phyloP scores from a whole-genome alignment of 1,139 yeast species.

The Lodderomyces metapsilosis region DNA sequence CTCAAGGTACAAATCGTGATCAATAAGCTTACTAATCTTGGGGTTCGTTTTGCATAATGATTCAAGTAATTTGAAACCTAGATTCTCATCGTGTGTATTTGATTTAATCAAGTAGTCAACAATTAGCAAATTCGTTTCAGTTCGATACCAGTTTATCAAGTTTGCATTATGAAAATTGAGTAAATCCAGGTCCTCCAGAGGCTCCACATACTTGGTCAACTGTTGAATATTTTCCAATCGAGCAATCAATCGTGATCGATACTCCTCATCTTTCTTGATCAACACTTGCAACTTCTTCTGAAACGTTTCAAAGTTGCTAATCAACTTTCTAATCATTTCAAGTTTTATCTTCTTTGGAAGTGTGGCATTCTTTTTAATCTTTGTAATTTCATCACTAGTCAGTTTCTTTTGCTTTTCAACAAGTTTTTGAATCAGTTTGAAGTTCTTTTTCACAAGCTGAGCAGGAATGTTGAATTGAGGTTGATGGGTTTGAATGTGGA shows the following conservation, averaged over 20 bases:
- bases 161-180: conserved; percentile 38
- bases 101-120: conserved; percentile 58
- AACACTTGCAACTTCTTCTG: conserved; percentile 42
- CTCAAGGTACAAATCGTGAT: conserved; percentile 53
- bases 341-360: conserved; percentile 25
- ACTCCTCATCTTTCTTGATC: conserved; percentile 50
- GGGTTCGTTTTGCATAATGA: conserved; percentile 32
- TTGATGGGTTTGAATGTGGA: conserved; percentile 44
- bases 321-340: conserved; percentile 35
- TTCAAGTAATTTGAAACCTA: conserved; percentile 44
- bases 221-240: conserved; percentile 44
- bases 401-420: conserved; percentile 54
- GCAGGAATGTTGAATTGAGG: conserved; percentile 62
- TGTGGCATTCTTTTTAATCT: conserved; percentile 29
- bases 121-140: conserved; percentile 57
- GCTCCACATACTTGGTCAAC: conserved; percentile 17
- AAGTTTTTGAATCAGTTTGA: conserved; percentile 53
- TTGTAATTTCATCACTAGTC: conserved; percentile 36
- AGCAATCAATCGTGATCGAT: conserved; percentile 44
- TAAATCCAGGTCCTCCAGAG: background rate
- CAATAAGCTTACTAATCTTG: conserved; percentile 48
- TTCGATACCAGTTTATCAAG: conserved; percentile 57
- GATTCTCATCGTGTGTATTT: conserved; percentile 27
- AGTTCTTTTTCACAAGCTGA: conserved; percentile 58
- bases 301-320: conserved; percentile 46